A percentile compares a stretch with the other conserved stretches of the same genome.
phyloP scores from a whole-genome alignment of 768 basidiomycete species.

The Leccinum boreale region DNA sequence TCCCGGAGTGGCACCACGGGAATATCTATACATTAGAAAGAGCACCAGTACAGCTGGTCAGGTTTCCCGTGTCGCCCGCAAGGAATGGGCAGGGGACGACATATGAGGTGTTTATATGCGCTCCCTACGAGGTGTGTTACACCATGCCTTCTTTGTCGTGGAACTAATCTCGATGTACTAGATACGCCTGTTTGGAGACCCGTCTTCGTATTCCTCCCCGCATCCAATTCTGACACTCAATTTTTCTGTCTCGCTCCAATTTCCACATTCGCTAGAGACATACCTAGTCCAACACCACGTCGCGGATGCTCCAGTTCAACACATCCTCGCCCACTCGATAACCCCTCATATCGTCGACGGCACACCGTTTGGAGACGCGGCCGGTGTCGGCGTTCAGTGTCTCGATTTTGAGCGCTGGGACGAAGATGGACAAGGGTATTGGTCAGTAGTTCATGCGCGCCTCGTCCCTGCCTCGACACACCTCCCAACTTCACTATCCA shows the following conservation, averaged over 20 bases:
- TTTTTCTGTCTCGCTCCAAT: slow-evolving; percentile 45
- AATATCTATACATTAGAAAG: slow-evolving; percentile 76
- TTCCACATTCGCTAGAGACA: slow-evolving; percentile 2
- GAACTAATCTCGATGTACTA: slow-evolving; percentile 25
- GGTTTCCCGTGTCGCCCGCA: slow-evolving; percentile 44
- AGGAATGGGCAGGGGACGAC: slow-evolving; percentile 39
- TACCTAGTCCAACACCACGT: not conserved
- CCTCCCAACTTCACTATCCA: slow-evolving; percentile 16
- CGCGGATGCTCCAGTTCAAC: slow-evolving; percentile 29
- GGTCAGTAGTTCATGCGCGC: slow-evolving; percentile 41
- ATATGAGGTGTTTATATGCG: slow-evolving; percentile 74
- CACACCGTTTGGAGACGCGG: slow-evolving; percentile 64
- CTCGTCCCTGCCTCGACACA: not conserved
- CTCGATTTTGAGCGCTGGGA: slow-evolving; percentile 16
- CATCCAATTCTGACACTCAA: slow-evolving; percentile 57
- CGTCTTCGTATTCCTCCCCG: slow-evolving; percentile 38
- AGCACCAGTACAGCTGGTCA: slow-evolving; percentile 46
- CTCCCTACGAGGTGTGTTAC: slow-evolving; percentile 70
- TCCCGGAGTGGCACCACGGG: slow-evolving; percentile 71
- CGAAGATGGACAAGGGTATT: slow-evolving; percentile 40
- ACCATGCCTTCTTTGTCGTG: not conserved
- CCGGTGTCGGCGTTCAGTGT: slow-evolving; percentile 64
- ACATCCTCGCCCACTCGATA: slow-evolving; percentile 51
- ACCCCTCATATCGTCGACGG: slow-evolving; percentile 72
- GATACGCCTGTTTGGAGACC: slow-evolving; percentile 86